Evolutionary conservation across 306 rosid genomes (phyloP).

Genomic region (Quercus cerris): DNA sequence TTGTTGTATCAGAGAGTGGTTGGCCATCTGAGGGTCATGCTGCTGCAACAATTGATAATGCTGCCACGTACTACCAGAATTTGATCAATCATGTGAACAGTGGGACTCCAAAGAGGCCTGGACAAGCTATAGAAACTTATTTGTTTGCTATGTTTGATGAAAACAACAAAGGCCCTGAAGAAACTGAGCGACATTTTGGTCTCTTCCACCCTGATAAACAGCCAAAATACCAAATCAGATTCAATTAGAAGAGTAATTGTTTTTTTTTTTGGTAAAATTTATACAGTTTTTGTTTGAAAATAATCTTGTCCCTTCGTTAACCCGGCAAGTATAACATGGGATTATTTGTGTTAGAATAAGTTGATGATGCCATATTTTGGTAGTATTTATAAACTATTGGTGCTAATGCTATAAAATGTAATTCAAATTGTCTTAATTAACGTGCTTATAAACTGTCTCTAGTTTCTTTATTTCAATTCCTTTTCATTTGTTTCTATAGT

Average conservation of each 20-base stretch:
- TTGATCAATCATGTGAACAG: constrained; percentile 42
- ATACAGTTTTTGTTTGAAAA: too few relatives aligned
- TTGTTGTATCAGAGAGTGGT: constrained; percentile 73
- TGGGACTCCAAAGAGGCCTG: constrained; percentile 53
- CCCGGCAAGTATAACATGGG: too few relatives aligned
- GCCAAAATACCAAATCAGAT: constrained; percentile 34
- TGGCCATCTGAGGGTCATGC: constrained; percentile 63
- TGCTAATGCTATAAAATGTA: too few relatives aligned
- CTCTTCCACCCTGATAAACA: constrained; percentile 28
- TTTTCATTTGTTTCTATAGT: too few relatives aligned
- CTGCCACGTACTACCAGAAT: constrained; percentile 38
- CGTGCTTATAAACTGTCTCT: too few relatives aligned
- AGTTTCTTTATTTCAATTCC: too few relatives aligned
- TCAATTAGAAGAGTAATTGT: not conserved
- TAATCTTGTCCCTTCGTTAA: too few relatives aligned
- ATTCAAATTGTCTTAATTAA: too few relatives aligned
- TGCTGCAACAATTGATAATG: constrained; percentile 32
- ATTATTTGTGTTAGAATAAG: too few relatives aligned
- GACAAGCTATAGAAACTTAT: constrained; percentile 28
- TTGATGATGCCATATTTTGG: too few relatives aligned
- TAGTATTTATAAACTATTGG: too few relatives aligned
- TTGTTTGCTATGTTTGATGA: constrained; percentile 56
- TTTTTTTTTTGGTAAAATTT: too few relatives aligned
- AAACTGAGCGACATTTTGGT: constrained; percentile 41
- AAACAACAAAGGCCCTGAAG: constrained; percentile 1